A percentile compares a stretch with the other conserved stretches of the same genome.
Evolutionary conservation across 345 rosid species (phyloP).

Genomic region (Gossypium arboreum): DNA sequence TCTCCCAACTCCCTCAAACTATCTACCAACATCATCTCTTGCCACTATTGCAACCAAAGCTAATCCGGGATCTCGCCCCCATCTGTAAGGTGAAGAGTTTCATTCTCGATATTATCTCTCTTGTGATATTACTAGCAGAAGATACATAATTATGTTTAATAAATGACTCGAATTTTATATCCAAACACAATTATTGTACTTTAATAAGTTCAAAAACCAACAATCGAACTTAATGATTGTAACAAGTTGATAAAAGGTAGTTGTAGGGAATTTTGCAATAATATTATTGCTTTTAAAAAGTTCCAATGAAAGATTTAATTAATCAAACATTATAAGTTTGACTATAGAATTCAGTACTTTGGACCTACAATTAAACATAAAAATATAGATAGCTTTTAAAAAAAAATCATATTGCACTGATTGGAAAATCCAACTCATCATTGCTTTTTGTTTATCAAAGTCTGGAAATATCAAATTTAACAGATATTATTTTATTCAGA

Average conservation of each 20-base stretch:
- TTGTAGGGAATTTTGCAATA: not conserved
- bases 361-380: not conserved
- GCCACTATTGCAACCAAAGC: no score
- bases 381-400: not conserved
- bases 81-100: no score
- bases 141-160: no score
- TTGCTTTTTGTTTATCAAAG: not conserved
- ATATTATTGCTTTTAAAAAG: not conserved
- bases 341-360: no score
- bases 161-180: not conserved
- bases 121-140: no score
- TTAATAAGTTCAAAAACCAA: not conserved
- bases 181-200: not conserved
- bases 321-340: not conserved
- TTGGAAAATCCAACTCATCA: not conserved
- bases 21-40: no score
- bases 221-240: not conserved
- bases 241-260: not conserved
- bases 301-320: not conserved
- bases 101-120: no score
- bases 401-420: not conserved
- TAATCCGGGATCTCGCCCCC: no score
- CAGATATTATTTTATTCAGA: no score
- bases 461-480: not conserved
- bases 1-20: no score